These are phyloP conservation scores for Scheffersomyces titani DNA, from an alignment of 1,139 yeast genomes.

Conservation along the genomic window DNA sequence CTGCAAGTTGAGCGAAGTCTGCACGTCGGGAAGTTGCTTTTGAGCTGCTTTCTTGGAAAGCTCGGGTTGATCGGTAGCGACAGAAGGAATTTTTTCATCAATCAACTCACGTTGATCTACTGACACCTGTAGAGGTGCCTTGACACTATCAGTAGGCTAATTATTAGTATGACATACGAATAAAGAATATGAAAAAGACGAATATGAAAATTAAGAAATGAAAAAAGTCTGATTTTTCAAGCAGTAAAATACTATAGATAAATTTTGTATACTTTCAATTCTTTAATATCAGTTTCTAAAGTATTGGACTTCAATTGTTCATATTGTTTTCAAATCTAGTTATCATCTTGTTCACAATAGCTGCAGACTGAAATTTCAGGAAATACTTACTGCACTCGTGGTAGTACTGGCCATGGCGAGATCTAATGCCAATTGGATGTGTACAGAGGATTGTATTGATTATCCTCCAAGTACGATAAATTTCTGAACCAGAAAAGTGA, in stretches of 20 bases:
- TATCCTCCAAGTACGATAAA: not conserved
- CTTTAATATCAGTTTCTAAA: not conserved
- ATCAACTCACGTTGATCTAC: not conserved
- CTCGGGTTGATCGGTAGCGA: not conserved
- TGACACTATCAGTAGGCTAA: not conserved
- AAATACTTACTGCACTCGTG: not conserved
- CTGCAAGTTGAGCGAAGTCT: conserved; percentile 1
- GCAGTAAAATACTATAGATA: too few species aligned
- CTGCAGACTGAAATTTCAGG: not conserved
- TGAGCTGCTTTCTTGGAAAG: not conserved
- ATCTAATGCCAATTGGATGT: not conserved
- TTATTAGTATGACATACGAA: not conserved
- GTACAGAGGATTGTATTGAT: not conserved
- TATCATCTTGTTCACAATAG: not conserved
- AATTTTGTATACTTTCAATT: too few species aligned
- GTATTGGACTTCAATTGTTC: not conserved
- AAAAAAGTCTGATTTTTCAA: too few species aligned
- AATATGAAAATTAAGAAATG: not conserved
- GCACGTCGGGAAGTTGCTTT: not conserved
- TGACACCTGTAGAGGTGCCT: not conserved
- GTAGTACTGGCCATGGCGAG: not conserved
- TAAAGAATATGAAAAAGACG: not conserved
- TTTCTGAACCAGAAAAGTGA: not conserved
- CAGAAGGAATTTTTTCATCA: not conserved
- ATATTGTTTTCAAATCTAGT: not conserved